Evolutionary conservation across 129 eudicot species (phyloP).

Genomic region (Flaveria sonorensis): DNA sequence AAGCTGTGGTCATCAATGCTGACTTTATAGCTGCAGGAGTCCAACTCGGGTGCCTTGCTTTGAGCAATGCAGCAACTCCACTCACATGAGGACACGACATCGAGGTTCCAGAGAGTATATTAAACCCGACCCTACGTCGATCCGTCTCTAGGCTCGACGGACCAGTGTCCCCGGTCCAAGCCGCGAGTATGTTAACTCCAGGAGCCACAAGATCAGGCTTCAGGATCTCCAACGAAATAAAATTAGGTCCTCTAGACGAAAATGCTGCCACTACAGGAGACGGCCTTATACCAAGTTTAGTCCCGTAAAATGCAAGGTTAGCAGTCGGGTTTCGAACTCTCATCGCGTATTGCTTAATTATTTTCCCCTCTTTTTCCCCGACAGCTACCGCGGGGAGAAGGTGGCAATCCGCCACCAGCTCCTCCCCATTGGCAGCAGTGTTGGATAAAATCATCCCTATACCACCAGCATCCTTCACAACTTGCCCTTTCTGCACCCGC

Average conservation of each 20-base stretch:
- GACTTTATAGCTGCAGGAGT: slow-evolving; percentile 92
- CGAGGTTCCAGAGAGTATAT: slow-evolving; percentile 83
- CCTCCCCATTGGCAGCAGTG: slow-evolving; percentile 88
- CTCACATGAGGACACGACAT: slow-evolving; percentile 98
- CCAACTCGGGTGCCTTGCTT: slow-evolving; percentile 82
- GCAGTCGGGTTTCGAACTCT: slow-evolving; percentile 51
- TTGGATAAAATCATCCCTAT: slow-evolving; percentile 82
- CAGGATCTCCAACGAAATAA: slow-evolving; percentile 61
- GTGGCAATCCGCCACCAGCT: slow-evolving; percentile 83
- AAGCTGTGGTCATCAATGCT: slow-evolving; percentile 92
- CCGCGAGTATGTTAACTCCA: slow-evolving; percentile 92
- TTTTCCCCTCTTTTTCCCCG: slow-evolving; percentile 66
- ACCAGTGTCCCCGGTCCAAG: slow-evolving; percentile 73
- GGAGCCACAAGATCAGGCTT: slow-evolving; percentile 92
- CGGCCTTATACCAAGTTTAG: slow-evolving; percentile 61
- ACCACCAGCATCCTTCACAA: slow-evolving; percentile 89
- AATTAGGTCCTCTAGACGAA: slow-evolving; percentile 89
- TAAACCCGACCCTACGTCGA: slow-evolving; percentile 61
- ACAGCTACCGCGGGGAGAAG: slow-evolving; percentile 84
- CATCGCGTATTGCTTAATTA: slow-evolving; percentile 58
- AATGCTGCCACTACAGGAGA: slow-evolving; percentile 95
- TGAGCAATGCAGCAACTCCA: slow-evolving; percentile 82
- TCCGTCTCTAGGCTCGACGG: slow-evolving; percentile 76
- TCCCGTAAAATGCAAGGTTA: slow-evolving; percentile 69
- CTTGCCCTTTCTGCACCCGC: slow-evolving; percentile 89